Percentiles rank a stretch among this genome's conserved stretches.
Evolutionary conservation across 768 basidiomycete genomes (phyloP).

Genomic region (Inosperma sp.): DNA sequence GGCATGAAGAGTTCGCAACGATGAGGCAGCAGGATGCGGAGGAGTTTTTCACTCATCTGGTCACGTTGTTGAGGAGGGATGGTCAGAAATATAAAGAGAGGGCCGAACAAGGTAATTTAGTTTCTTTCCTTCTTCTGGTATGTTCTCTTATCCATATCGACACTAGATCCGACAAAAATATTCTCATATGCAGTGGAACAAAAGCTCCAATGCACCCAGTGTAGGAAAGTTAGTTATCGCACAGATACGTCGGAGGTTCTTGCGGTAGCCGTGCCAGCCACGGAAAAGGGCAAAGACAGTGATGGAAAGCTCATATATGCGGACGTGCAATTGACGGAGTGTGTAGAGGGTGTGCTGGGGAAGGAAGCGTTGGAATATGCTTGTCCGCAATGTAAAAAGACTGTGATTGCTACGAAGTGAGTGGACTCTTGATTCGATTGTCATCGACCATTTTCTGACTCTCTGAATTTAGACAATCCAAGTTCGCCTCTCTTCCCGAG

Average conservation of each 20-base stretch:
- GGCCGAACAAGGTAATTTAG: constrained; percentile 27
- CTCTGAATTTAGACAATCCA: constrained; percentile 62
- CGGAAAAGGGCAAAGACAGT: constrained; percentile 47
- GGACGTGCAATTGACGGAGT: constrained; percentile 55
- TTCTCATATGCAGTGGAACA: constrained; percentile 88
- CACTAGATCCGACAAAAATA: constrained; percentile 65
- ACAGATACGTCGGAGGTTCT: constrained; percentile 71
- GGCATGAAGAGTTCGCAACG: constrained; percentile 90
- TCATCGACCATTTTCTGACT: background rate
- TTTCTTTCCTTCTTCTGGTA: constrained; percentile 1
- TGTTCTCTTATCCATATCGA: background rate
- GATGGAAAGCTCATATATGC: constrained; percentile 63
- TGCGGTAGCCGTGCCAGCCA: constrained; percentile 75
- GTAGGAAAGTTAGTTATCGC: constrained; percentile 77
- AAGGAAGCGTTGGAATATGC: constrained; percentile 72
- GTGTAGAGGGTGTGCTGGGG: constrained; percentile 55
- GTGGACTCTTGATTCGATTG: constrained; percentile 21
- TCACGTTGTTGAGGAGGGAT: constrained; percentile 68
- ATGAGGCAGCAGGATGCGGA: constrained; percentile 98
- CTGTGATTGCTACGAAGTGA: constrained; percentile 70
- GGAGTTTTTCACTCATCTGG: constrained; percentile 83
- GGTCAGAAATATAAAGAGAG: constrained; percentile 45
- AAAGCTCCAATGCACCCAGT: constrained; percentile 74
- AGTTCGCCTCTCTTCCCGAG: constrained; percentile 84
- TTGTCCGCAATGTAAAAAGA: constrained; percentile 69